These are phyloP conservation scores for Dactylorhiza incarnata DNA, from an alignment of 106 monocot species.

Conservation along the genomic window DNA sequence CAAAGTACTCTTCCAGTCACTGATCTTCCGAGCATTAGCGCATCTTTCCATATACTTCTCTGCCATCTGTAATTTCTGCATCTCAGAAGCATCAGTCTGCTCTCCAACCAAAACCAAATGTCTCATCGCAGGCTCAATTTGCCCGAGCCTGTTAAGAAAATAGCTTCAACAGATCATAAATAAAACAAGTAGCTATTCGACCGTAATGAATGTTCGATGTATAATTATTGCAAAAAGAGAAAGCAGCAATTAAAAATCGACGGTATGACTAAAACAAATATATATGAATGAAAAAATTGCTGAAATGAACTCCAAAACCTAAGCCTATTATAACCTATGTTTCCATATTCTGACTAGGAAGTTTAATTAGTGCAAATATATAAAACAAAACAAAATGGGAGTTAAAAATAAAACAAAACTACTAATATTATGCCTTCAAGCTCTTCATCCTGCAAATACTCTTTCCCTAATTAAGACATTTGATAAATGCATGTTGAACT, in stretches of 20 bases:
- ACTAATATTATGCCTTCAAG: no score
- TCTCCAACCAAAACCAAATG: conserved; percentile 36
- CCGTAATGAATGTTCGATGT: not conserved
- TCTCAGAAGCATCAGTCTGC: conserved; percentile 41
- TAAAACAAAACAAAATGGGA: no score
- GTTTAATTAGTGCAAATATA: no score
- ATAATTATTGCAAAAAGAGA: not conserved
- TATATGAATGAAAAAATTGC: no score
- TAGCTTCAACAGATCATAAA: not conserved
- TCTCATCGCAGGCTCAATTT: conserved; percentile 49
- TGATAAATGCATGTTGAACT: no score
- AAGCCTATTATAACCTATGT: no score
- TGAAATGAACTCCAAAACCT: no score
- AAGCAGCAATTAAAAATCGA: not conserved
- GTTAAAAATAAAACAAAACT: no score
- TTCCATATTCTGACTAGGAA: no score
- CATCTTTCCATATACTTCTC: conserved; percentile 54
- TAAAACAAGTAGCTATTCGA: not conserved
- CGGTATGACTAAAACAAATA: no score
- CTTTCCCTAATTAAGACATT: no score
- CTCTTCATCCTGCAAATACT: no score
- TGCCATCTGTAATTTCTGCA: conserved; percentile 58
- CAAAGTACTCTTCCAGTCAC: conserved; percentile 73
- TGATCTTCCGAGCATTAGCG: conserved; percentile 40
- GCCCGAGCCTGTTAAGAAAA: conserved; percentile 51